These are phyloP conservation scores for Pythium aquatile DNA, from an alignment of 352 stramenopile genomes.

Conservation along the genomic window DNA sequence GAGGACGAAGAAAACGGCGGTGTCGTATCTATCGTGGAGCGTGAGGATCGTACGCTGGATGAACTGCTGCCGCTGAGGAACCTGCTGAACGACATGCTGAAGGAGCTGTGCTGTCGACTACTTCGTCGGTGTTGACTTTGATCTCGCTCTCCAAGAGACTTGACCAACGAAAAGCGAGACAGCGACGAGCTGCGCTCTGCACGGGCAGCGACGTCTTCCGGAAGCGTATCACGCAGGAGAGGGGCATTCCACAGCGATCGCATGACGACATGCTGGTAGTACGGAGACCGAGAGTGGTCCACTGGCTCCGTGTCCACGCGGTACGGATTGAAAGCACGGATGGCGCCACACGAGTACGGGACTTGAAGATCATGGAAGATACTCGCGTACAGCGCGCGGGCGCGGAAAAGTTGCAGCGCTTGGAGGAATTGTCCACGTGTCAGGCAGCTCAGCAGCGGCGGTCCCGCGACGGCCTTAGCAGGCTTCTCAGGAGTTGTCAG, in stretches of 20 bases:
- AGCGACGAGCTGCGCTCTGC: constrained; percentile 22
- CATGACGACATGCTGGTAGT: constrained; percentile 68
- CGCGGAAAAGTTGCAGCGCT: constrained; percentile 66
- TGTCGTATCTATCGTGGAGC: background rate
- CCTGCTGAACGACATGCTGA: constrained; percentile 14
- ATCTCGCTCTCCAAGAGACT: constrained; percentile 13
- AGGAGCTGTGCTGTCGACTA: background rate
- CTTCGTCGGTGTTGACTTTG: background rate
- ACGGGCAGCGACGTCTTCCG: constrained; percentile 41
- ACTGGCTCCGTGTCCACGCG: constrained; percentile 35
- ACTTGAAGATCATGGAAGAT: constrained; percentile 83
- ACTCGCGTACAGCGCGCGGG: constrained; percentile 67
- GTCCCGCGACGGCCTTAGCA: constrained; percentile 3
- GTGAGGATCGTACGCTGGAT: background rate
- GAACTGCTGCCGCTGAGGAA: constrained; percentile 14
- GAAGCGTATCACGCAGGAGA: constrained; percentile 60
- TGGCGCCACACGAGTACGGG: constrained; percentile 69
- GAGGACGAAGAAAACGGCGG: background rate
- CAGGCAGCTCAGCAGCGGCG: constrained; percentile 59
- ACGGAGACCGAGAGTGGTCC: constrained; percentile 47
- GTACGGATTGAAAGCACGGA: constrained; percentile 84
- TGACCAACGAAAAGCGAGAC: constrained; percentile 27
- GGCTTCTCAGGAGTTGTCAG: constrained; percentile 1
- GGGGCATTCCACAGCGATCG: constrained; percentile 53
- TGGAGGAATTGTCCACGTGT: constrained; percentile 71